These are phyloP conservation scores for Curvularia verruculosa DNA, from an alignment of 2,329 filamentous ascomycete genomes.

Conservation along the genomic window DNA sequence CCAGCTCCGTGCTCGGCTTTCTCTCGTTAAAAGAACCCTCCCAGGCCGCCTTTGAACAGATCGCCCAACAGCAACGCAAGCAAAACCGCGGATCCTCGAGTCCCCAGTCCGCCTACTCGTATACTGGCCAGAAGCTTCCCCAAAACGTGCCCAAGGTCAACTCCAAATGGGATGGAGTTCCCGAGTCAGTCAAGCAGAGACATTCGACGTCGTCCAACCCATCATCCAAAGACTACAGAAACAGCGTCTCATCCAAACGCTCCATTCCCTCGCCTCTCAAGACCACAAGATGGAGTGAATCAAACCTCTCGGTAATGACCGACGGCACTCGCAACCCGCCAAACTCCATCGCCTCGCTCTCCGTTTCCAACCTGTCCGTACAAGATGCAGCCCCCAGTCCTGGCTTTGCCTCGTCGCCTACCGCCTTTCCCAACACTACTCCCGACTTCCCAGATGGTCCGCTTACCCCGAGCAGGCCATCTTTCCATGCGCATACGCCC, in stretches of 20 bases:
- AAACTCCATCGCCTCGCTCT: conserved; percentile 37
- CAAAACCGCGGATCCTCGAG: conserved; percentile 34
- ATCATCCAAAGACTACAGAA: conserved; percentile 26
- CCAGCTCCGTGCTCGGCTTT: conserved; percentile 52
- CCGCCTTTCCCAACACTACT: conserved; percentile 33
- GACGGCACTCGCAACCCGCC: conserved; percentile 38
- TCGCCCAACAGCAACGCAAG: conserved; percentile 53
- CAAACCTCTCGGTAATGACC: conserved; percentile 32
- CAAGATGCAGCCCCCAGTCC: conserved; percentile 12
- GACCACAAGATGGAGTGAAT: conserved; percentile 20
- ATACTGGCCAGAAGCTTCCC: conserved; percentile 54
- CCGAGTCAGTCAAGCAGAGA: conserved; percentile 47
- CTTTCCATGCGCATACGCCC: conserved; percentile 5
- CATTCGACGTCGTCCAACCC: conserved; percentile 16
- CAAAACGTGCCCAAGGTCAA: conserved; percentile 59
- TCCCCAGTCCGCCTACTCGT: conserved; percentile 19
- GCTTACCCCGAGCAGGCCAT: conserved; percentile 6
- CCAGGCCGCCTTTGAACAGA: conserved; percentile 54
- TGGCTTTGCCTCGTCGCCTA: conserved; percentile 28
- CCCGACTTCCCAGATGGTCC: conserved; percentile 37
- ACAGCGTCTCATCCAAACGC: conserved; percentile 24
- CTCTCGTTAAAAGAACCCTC: conserved; percentile 59
- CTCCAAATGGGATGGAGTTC: conserved; percentile 61
- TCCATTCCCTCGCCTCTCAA: conserved; percentile 19
- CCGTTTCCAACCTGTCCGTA: conserved; percentile 15